These are phyloP conservation scores for Scleroderma bovista DNA, from an alignment of 768 basidiomycete genomes.

Conservation along the genomic window DNA sequence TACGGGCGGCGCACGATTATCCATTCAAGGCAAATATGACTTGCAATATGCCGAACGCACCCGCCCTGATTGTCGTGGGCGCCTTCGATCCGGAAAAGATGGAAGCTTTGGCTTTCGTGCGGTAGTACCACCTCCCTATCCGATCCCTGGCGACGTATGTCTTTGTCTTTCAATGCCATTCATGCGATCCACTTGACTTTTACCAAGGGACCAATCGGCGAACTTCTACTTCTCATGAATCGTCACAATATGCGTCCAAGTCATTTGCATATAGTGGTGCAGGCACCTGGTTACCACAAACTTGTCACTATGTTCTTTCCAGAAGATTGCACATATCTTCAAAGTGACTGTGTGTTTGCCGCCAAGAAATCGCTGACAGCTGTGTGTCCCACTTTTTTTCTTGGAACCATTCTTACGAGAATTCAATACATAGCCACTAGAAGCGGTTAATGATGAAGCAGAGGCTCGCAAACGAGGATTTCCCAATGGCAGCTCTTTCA, in stretches of 20 bases:
- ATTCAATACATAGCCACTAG: constrained; percentile 37
- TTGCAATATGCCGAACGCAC: constrained; percentile 50
- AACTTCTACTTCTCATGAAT: constrained; percentile 46
- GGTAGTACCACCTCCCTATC: constrained; percentile 61
- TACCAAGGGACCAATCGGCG: constrained; percentile 61
- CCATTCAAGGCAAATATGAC: constrained; percentile 28
- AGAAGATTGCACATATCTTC: constrained; percentile 58
- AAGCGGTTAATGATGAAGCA: constrained; percentile 46
- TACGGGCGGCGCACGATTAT: constrained; percentile 7
- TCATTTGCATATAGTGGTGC: constrained; percentile 71
- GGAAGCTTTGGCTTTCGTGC: constrained; percentile 69
- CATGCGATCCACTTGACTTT: constrained; percentile 7
- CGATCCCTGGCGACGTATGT: constrained; percentile 64
- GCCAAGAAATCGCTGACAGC: constrained; percentile 74
- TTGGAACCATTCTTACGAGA: neutral
- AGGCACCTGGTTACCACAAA: constrained; percentile 67
- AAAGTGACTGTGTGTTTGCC: constrained; percentile 76
- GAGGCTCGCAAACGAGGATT: constrained; percentile 50
- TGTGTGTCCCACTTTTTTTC: constrained; percentile 36
- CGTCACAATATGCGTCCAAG: constrained; percentile 77
- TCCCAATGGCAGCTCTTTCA: constrained; percentile 42
- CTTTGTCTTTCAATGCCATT: neutral
- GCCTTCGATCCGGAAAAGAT: constrained; percentile 50
- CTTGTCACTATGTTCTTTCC: constrained; percentile 75
- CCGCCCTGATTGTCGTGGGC: constrained; percentile 68